Evolutionary conservation across 2,329 filamentous ascomycete species (phyloP).

Genomic region (Septoria petroselini): DNA sequence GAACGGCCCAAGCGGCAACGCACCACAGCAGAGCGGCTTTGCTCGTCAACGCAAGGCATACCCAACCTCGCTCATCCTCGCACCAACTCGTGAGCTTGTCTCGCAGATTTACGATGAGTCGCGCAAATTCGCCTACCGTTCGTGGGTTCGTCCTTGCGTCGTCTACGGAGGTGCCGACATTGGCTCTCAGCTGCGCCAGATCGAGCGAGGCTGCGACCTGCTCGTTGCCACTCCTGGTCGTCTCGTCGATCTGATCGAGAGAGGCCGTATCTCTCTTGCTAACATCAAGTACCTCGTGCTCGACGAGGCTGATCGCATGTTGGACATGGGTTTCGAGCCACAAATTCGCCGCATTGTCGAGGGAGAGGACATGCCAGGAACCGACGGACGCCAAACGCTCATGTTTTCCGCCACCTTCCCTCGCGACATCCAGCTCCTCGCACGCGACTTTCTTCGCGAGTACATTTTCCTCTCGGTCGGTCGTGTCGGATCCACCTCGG

Average conservation of each 20-base stretch:
- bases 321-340: conserved; percentile 99
- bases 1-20: conserved; percentile 72
- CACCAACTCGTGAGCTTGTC: conserved; percentile 95
- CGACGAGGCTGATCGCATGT: conserved; percentile 98
- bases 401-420: conserved; percentile 99
- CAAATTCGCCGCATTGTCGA: conserved; percentile 98
- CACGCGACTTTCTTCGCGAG: conserved; percentile 97
- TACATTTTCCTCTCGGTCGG: conserved; percentile 99
- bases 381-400: conserved; percentile 85
- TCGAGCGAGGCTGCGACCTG: conserved; percentile 95
- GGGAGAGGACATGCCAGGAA: conserved; percentile 92
- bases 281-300: conserved; percentile 99
- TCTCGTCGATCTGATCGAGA: conserved; percentile 96
- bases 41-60: conserved; percentile 97
- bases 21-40: conserved; percentile 67
- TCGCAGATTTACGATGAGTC: conserved; percentile 98
- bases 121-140: conserved; percentile 97
- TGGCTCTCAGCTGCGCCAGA: conserved; percentile 94
- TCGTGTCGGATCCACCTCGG: conserved; percentile 97
- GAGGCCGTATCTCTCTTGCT: conserved; percentile 92
- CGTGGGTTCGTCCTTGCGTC: conserved; percentile 96
- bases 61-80: conserved; percentile 91
- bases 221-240: conserved; percentile 95
- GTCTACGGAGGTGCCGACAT: conserved; percentile 99
- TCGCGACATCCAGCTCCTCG: conserved; percentile 98